Evolutionary conservation across 306 rosid species (phyloP).

Genomic region (Vigna unguiculata): DNA sequence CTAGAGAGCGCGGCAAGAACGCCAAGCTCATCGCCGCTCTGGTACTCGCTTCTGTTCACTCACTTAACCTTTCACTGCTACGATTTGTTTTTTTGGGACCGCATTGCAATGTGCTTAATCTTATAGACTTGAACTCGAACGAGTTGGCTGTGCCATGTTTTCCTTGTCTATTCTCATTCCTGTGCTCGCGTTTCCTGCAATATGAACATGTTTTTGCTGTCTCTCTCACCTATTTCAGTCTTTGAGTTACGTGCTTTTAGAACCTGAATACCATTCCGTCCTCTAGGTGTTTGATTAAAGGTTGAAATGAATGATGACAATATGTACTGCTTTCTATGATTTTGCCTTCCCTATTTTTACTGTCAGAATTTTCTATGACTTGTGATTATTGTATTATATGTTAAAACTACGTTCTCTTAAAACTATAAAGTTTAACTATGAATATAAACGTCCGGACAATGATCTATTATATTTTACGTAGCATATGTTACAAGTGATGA

Average conservation of each 20-base stretch:
- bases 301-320: slow-evolving; percentile 28
- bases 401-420: slow-evolving; percentile 31
- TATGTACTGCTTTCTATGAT: not conserved
- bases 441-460: slow-evolving; percentile 4
- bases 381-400: slow-evolving; percentile 10
- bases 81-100: not conserved
- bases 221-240: not conserved
- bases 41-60: slow-evolving; percentile 52
- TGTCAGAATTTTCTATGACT: not conserved
- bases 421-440: slow-evolving; percentile 8
- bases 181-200: slow-evolving; percentile 12
- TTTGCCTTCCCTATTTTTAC: not conserved
- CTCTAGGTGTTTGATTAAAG: slow-evolving; percentile 56
- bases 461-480: slow-evolving; percentile 40
- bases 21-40: slow-evolving; percentile 83
- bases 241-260: slow-evolving; percentile 1
- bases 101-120: slow-evolving; percentile 36
- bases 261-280: slow-evolving; percentile 30
- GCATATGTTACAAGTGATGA: slow-evolving; percentile 26
- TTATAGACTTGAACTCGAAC: not conserved
- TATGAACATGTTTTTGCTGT: slow-evolving; percentile 9
- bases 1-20: slow-evolving; percentile 98
- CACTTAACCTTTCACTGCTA: not conserved
- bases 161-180: not conserved
- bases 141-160: not conserved